Base-by-base conservation (phyloP, 106 monocot genomes). In the Dactylorhiza incarnata region DNA sequence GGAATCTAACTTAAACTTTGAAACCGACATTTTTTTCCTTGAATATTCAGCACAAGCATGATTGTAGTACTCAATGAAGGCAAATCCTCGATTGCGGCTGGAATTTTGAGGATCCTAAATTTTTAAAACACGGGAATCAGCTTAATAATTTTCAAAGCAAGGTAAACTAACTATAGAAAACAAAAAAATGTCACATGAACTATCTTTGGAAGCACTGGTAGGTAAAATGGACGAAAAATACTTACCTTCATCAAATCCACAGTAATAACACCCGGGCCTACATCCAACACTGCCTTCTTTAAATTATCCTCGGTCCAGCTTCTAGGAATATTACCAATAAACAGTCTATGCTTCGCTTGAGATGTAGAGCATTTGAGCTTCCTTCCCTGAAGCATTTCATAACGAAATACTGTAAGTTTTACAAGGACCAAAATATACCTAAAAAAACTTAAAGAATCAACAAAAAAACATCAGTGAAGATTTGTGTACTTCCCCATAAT, bases 11-110 rank as follows among this genome's bases (percentile, higher is more conserved):
- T 94, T 99, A 49, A 99, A 94, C 77, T 85, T 82, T 63, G 90
- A 82, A 52, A 61, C 77, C 12, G 94, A 89, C 94, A 94, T 94
- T 65, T 84, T 86, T 80, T 89, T 86, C 80, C 86, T 87, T 13
- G 97, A 87, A 85, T 89, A 91, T 75, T 94, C 94, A 37, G 97
- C 97, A 82, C 97, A 99, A 61, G 91, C 86, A 80, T 94, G 94
- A 45, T 99, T 99, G 82, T 91, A 91, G 67, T 91, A 99, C 74
- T 99, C 97, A 66, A 99, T 74, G 54, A 99, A 99, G 17, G 87
- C 97, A 81, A 81, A 99, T 59, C 97, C 97, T 56, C 89, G 81
- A 72, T 91, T 99, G 9, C 89, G 87, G 12, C 71, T 83, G 24
- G 87, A 82, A 72, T 86, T 85, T 62, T 83, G 81, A 53, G 83